Base-by-base conservation (phyloP, 768 basidiomycete genomes). In the Paxillus ammoniavirescens region DNA sequence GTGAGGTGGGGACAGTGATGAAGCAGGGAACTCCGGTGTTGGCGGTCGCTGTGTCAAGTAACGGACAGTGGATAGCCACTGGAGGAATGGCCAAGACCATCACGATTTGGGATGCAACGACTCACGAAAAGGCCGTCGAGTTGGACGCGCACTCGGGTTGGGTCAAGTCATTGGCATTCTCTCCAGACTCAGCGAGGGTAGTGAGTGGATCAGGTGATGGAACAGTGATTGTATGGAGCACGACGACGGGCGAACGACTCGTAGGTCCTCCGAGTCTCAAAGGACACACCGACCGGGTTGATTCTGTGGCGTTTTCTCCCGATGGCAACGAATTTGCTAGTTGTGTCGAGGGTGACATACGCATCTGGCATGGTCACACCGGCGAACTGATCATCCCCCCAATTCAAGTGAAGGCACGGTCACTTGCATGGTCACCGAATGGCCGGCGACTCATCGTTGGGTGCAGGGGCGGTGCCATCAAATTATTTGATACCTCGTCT, bases 291-390 rank as follows among this genome's bases (percentile, higher is more conserved):
- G 64, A 62, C n/a, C 1, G 49, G 3, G 53, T 65, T 15, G 63
- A 61, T 58, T 61, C 51, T 21, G 23, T 65, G 5, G 53, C 49
- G 23, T 61, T 56, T 45, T 65, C 64, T 3, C 64, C 61, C 0
- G 49, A 61, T 18, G 64, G 58, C 36, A 44, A 12, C 23, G 55
- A 48, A 33, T 28, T 65, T 9, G 64, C 64, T 31, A 61, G 55
- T 35, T 61, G 64, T 28, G 64, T 66, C 33, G 44, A 61, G 4
- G 56, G 53, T 18, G 17, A 21, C 6, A 49, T 65, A 14, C 61
- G 51, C 37, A 50, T 65, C 21, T 55, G 64, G 64, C 46, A 66
- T 7, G 31, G 15, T 6, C 21, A 31, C 13, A 47, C 14, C 47
- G 64, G 44, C 5, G 26, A 43, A 23, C 21, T 30, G 5, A n/a